A percentile compares a stretch with the other conserved stretches of the same genome.
Conservation (phyloP, 1,139 yeast genomes). For the Lodderomyces oxycetoniae region DNA sequence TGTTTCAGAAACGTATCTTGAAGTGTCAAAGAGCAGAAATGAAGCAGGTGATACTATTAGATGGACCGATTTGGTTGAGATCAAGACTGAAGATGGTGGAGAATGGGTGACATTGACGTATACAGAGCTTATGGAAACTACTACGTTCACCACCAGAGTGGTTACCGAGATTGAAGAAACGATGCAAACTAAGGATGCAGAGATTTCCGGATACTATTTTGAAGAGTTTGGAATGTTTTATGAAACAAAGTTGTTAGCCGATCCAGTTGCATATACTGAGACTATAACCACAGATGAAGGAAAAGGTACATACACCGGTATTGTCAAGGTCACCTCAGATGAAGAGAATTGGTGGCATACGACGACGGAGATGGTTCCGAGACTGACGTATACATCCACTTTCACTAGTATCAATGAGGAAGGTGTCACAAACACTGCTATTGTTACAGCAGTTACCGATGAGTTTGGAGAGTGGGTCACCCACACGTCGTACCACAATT, state of each 20-base stretch:
- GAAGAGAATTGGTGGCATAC: constrained; percentile 3
- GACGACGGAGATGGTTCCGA: constrained; percentile 1
- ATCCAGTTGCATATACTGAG: not conserved
- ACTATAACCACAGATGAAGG: not conserved
- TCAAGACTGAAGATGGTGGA: not conserved
- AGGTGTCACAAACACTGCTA: not conserved
- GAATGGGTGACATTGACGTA: not conserved
- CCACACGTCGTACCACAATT: not conserved
- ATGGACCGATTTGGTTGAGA: constrained; percentile 1
- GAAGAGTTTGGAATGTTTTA: not conserved
- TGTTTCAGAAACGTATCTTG: not conserved
- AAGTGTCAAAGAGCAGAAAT: not conserved
- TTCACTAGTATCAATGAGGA: not conserved
- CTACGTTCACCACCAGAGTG: constrained; percentile 2
- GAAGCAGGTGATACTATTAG: not conserved
- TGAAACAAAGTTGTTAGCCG: not conserved
- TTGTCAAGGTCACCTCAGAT: constrained; percentile 2
- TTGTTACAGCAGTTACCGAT: not conserved
- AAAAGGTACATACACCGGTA: constrained; percentile 1
- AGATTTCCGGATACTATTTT: not conserved
- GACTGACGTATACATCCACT: not conserved
- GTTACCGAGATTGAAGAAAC: constrained; percentile 1
- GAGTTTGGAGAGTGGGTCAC: constrained; percentile 2
- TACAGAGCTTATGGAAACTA: not conserved
- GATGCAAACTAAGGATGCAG: constrained; percentile 1